Conservation (phyloP, 2,329 filamentous ascomycete genomes). For the Alternaria sp. region DNA sequence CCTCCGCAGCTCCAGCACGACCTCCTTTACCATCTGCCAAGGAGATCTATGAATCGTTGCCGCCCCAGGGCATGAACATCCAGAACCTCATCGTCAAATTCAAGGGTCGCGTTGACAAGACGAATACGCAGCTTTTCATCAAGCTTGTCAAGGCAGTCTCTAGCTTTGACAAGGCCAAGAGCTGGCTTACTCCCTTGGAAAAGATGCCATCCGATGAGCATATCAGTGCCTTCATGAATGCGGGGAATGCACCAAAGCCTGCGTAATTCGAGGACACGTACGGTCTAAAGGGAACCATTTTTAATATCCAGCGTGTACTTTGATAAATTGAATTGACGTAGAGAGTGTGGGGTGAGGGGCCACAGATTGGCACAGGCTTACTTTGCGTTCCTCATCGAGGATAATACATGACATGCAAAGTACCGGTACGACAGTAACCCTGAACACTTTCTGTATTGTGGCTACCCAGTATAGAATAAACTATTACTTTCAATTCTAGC, state of each 20-base stretch:
- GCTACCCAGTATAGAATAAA: not conserved
- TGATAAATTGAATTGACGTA: slow-evolving; percentile 3
- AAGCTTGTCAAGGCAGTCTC: slow-evolving; percentile 53
- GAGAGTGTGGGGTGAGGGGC: not conserved
- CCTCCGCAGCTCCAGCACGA: slow-evolving; percentile 25
- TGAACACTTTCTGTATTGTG: not conserved
- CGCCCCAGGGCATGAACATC: slow-evolving; percentile 55
- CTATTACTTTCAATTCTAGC: not conserved
- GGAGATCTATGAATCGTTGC: slow-evolving; percentile 56
- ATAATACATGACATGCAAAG: not conserved
- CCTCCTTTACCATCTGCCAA: slow-evolving; percentile 52
- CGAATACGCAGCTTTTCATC: slow-evolving; percentile 52
- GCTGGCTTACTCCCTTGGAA: slow-evolving; percentile 41
- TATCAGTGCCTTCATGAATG: slow-evolving; percentile 32
- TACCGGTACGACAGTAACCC: not conserved
- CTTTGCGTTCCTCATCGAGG: not conserved
- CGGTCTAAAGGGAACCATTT: not conserved
- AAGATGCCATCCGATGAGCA: slow-evolving; percentile 43
- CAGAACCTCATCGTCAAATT: slow-evolving; percentile 52
- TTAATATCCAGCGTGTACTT: slow-evolving; percentile 5
- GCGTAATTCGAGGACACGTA: slow-evolving; percentile 3
- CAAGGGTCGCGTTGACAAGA: slow-evolving; percentile 51
- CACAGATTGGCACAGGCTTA: not conserved
- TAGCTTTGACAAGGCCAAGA: slow-evolving; percentile 40
- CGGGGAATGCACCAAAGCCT: slow-evolving; percentile 19